A percentile compares a stretch with the other conserved stretches of the same genome.
Conservation (phyloP, 306 rosid genomes). For the Sophora flavescens region DNA sequence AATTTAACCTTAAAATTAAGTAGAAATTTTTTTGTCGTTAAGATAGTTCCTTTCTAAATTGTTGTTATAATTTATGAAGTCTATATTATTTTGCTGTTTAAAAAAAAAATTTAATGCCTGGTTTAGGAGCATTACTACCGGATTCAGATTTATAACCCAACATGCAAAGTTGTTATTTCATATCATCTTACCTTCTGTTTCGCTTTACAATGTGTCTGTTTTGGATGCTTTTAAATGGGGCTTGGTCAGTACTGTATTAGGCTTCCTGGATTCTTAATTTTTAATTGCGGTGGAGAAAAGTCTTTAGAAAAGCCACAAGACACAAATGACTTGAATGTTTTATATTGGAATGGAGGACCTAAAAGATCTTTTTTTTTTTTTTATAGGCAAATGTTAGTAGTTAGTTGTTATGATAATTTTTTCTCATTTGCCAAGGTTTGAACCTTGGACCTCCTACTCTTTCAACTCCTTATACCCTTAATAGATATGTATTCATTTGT, state of each 20-base stretch:
- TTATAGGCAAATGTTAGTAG: no score
- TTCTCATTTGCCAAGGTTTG: no score
- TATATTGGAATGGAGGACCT: neutral
- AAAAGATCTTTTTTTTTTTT: neutral
- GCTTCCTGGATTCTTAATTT: neutral
- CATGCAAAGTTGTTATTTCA: constrained; percentile 9
- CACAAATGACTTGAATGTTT: neutral
- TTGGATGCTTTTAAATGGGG: constrained; percentile 2
- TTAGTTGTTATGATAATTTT: no score
- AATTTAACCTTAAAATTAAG: no score
- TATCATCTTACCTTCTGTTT: neutral
- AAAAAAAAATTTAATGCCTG: neutral
- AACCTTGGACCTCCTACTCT: no score
- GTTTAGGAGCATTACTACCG: constrained; percentile 14
- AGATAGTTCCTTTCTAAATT: neutral
- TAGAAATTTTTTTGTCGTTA: neutral
- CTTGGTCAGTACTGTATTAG: neutral
- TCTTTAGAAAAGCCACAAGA: neutral
- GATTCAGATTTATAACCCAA: neutral
- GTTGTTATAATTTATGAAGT: neutral
- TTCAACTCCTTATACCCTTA: no score
- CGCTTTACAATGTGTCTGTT: neutral
- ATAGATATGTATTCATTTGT: neutral
- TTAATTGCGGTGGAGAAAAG: neutral
- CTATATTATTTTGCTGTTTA: neutral